These are phyloP conservation scores for Casuarina cunninghamiana DNA, from an alignment of 306 rosid species.

Conservation along the genomic window DNA sequence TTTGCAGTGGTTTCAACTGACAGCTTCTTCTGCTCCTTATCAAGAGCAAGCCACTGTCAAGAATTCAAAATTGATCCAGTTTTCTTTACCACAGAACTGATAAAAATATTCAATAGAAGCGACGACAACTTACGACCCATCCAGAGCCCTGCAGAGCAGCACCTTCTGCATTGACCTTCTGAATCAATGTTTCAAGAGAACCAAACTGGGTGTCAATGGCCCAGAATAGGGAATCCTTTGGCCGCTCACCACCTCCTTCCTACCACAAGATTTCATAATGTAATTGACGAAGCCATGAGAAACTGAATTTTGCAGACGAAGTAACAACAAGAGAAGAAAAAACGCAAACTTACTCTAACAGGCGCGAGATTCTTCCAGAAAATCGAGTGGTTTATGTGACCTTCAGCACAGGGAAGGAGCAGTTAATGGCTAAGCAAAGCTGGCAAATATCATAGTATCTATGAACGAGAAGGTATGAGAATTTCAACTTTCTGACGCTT, in stretches of 20 bases:
- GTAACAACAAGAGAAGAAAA: not conserved
- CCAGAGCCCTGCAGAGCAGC: slow-evolving; percentile 68
- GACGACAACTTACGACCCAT: slow-evolving; percentile 52
- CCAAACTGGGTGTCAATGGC: slow-evolving; percentile 51
- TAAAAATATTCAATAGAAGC: not conserved
- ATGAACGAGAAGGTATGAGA: not conserved
- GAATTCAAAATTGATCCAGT: not conserved
- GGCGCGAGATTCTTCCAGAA: slow-evolving; percentile 57
- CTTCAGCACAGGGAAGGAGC: not conserved
- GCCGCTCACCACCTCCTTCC: slow-evolving; percentile 58
- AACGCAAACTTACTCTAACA: slow-evolving; percentile 30
- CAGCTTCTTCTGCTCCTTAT: slow-evolving; percentile 37
- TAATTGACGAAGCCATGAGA: not conserved
- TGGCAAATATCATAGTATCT: not conserved
- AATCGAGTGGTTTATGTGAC: slow-evolving; percentile 48
- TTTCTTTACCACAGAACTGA: too few relatives aligned
- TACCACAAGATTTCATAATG: slow-evolving; percentile 10
- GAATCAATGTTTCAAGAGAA: slow-evolving; percentile 40
- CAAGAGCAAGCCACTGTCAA: slow-evolving; percentile 42
- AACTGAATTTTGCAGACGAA: not conserved
- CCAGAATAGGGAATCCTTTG: slow-evolving; percentile 46
- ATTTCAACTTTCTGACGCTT: not conserved
- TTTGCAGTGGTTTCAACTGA: slow-evolving; percentile 37
- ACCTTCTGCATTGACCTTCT: slow-evolving; percentile 47
- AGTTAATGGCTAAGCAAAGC: not conserved